A percentile compares a stretch with the other conserved stretches of the same genome.
Evolutionary conservation across 805 yeast genomes (phyloP).

Genomic region (Hanseniaspora clermontiae): DNA sequence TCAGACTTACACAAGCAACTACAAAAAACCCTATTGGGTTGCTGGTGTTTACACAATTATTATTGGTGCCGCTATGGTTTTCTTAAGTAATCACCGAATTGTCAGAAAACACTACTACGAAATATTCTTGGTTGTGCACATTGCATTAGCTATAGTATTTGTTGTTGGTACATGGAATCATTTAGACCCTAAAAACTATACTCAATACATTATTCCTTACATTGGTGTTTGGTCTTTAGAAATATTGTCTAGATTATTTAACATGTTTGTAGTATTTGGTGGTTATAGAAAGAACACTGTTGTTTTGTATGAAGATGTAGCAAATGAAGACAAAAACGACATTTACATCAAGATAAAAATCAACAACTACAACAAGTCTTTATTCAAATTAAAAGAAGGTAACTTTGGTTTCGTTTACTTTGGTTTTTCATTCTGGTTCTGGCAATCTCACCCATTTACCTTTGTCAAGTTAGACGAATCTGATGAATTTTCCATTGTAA

Average conservation of each 20-base stretch:
- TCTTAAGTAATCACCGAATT: conserved; percentile 31
- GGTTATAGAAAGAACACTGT: conserved; percentile 8
- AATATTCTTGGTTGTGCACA: conserved; percentile 32
- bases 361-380: conserved; percentile 8
- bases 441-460: conserved; percentile 14
- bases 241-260: conserved; percentile 40
- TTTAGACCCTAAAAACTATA: conserved; percentile 32
- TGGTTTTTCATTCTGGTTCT: conserved; percentile 2
- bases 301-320: not conserved
- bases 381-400: conserved; percentile 10
- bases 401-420: conserved; percentile 12
- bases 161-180: conserved; percentile 36
- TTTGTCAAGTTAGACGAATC: not conserved
- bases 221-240: conserved; percentile 60
- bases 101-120: conserved; percentile 38
- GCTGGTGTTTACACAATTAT: conserved; percentile 1
- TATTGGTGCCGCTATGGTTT: conserved; percentile 27
- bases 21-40: not conserved
- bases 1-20: not conserved
- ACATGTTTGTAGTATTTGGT: conserved; percentile 28
- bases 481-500: not conserved
- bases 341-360: conserved; percentile 1
- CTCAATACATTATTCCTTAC: conserved; percentile 38
- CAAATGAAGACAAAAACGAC: not conserved
- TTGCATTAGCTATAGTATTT: conserved; percentile 32